Conservation (phyloP, 1,284 basidiomycete genomes). For the Bjerkandera adusta region DNA sequence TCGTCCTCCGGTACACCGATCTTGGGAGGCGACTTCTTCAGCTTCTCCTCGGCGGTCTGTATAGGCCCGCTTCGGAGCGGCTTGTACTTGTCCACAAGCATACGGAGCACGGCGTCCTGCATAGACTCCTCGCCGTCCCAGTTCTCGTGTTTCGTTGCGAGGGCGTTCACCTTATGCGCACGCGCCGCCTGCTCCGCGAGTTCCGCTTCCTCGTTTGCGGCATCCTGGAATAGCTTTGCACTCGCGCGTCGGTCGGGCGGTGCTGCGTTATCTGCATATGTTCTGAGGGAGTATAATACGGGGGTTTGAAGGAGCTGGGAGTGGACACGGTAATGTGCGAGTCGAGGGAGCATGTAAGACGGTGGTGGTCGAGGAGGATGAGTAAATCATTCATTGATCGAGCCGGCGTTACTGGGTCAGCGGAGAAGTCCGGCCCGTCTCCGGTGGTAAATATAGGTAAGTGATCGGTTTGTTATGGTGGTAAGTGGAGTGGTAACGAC, state of each 20-base stretch:
- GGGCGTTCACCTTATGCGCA: constrained; percentile 26
- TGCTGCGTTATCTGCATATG: constrained; percentile 23
- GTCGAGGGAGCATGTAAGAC: too few relatives aligned
- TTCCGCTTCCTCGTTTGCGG: constrained; percentile 50
- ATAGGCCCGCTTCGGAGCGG: constrained; percentile 66
- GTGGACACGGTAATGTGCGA: too few relatives aligned
- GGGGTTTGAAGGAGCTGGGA: too few relatives aligned
- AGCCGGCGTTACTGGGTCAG: too few relatives aligned
- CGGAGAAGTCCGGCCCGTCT: too few relatives aligned
- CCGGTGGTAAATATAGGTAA: too few relatives aligned
- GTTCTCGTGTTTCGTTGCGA: constrained; percentile 49
- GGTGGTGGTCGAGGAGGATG: too few relatives aligned
- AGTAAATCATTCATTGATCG: too few relatives aligned
- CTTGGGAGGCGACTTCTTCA: constrained; percentile 49
- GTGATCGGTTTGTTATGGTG: too few relatives aligned
- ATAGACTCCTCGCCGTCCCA: constrained; percentile 79
- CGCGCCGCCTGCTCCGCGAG: constrained; percentile 30
- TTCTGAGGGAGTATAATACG: neutral
- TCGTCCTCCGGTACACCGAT: constrained; percentile 20
- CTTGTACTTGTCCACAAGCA: constrained; percentile 86
- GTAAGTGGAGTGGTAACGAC: too few relatives aligned
- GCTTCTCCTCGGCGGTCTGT: constrained; percentile 70
- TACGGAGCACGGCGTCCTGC: constrained; percentile 74
- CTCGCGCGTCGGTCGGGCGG: constrained; percentile 41
- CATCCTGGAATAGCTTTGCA: constrained; percentile 72